A percentile compares a stretch with the other conserved stretches of the same genome.
phyloP scores from a whole-genome alignment of 306 rosid species.

The Arachis hypogaea region DNA sequence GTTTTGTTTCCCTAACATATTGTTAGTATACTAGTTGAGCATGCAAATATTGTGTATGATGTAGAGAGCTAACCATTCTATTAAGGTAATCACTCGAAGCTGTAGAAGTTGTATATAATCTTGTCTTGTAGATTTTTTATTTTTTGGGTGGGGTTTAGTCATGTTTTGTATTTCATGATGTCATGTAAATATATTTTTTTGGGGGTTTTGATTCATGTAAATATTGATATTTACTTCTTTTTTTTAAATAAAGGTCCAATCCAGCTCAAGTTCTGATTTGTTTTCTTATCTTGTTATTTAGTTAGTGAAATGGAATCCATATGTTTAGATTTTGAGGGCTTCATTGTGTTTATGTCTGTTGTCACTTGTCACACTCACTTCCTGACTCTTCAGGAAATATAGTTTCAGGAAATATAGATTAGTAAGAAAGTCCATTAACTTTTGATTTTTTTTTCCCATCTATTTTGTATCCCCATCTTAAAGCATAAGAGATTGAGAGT shows the following conservation, averaged over 20 bases:
- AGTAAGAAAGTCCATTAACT: background rate
- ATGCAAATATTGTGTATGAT: slow-evolving; percentile 49
- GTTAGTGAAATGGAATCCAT: slow-evolving; percentile 13
- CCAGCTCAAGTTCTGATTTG: slow-evolving; percentile 36
- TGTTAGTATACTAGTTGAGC: slow-evolving; percentile 46
- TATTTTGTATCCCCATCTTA: too few relatives aligned
- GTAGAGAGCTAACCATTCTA: slow-evolving; percentile 69
- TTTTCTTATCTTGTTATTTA: slow-evolving; percentile 3
- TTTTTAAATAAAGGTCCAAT: slow-evolving; percentile 23
- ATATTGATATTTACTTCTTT: slow-evolving; percentile 30
- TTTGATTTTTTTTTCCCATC: too few relatives aligned
- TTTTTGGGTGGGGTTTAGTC: too few relatives aligned
- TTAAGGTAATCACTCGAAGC: slow-evolving; percentile 44
- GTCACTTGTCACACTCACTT: too few relatives aligned
- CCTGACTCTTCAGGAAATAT: background rate
- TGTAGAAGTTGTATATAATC: slow-evolving; percentile 52
- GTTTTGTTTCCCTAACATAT: slow-evolving; percentile 35
- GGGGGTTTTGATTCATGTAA: slow-evolving; percentile 30
- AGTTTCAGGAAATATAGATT: slow-evolving; percentile 1
- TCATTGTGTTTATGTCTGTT: background rate
- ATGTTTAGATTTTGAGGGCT: background rate
- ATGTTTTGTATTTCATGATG: too few relatives aligned
- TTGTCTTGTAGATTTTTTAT: slow-evolving; percentile 48
- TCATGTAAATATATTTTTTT: too few relatives aligned
- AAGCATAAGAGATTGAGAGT: too few relatives aligned